These are phyloP conservation scores for Nicotiana obtusifolia DNA, from an alignment of 257 asterid species.

Conservation along the genomic window DNA sequence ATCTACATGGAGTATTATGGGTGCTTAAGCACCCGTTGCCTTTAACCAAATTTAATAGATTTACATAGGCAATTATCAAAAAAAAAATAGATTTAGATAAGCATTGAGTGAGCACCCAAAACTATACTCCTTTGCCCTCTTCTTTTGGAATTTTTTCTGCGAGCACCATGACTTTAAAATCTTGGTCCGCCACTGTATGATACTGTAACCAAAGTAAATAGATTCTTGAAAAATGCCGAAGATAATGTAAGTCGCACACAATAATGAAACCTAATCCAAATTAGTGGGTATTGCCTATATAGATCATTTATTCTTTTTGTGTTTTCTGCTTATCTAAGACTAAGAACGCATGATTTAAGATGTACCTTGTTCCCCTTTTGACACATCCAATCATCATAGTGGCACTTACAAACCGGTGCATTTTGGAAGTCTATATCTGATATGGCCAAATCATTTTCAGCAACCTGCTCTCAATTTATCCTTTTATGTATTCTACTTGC, in stretches of 20 bases:
- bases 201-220: background rate
- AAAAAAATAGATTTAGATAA: no score
- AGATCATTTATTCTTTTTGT: background rate
- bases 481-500: background rate
- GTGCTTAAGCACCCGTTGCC: no score
- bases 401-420: background rate
- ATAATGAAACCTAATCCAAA: background rate
- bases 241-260: background rate
- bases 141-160: no score
- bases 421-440: background rate
- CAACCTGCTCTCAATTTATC: background rate
- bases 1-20: no score
- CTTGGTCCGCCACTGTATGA: no score
- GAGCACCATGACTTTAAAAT: no score
- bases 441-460: background rate
- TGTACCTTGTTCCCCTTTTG: background rate
- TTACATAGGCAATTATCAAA: no score
- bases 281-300: background rate
- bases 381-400: background rate
- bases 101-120: no score
- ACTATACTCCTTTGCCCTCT: no score
- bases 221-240: background rate
- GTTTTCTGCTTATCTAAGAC: background rate
- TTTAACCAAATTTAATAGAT: no score
- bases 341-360: background rate